Evolutionary conservation across 352 stramenopile species (phyloP), one percentile per base, ranked within the genome.

Genomic region (Plasmopara muralis): DNA sequence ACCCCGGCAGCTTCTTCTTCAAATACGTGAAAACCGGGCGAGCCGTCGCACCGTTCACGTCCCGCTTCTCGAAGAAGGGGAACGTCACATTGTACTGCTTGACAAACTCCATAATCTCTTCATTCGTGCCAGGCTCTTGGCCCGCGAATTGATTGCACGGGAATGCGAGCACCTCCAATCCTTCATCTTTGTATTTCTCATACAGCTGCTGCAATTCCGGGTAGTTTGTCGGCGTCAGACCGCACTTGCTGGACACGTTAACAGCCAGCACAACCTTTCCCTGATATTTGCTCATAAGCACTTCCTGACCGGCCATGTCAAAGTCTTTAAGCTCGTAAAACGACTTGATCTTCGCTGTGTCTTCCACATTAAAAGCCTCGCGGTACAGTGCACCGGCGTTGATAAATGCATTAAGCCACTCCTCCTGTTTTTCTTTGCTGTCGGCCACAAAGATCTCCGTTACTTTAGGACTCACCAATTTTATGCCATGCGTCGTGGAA

Each of bases 111-210:
- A 71, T 61, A 43, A 90, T 90, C 51, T 87, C 74, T 57, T 96
- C 87, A 65, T 96, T 85, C 7, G 56, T 72, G 30, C 72, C 73
- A 10, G 64, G 64, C 55, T 72, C 64, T 47, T 68, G 64, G 9
- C 55, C 52, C 25, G 51, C 48, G 55, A 96, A 95, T 59, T 95
- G 84, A 68, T 95, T 95, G 67, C 83, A 95, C n/a, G 87, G 87
- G 66, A 95, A 96, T 0, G 65, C 79, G 12, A 95, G 61, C 20
- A 90, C 62, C 48, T 80, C 73, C 13, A 94, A 64, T 0, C 78
- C 80, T 31, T 77, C 57, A 5, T 71, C 61, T 33, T 69, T 51
- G 60, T 87, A 91, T 56, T 91, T 89, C 35, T 85, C 72, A 42
- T 74, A 63, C 12, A 95, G 52, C 60, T 87, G 61, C 20, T 67